These are phyloP conservation scores for Macadamia integrifolia DNA, from an alignment of 164 flowering plant species.

Conservation along the genomic window DNA sequence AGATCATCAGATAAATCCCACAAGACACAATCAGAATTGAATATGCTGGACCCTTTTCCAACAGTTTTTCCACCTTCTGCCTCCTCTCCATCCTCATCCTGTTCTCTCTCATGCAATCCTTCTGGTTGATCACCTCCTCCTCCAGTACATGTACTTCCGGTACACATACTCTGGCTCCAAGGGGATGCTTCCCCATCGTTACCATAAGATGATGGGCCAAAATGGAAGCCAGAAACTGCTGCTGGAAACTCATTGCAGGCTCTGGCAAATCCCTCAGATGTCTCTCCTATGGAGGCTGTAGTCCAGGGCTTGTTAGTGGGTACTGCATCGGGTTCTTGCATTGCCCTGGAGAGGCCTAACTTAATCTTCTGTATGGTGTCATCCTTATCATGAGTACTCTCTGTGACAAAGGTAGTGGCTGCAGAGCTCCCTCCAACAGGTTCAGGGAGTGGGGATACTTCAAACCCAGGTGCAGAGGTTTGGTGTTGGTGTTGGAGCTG, in stretches of 20 bases:
- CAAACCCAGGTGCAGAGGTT: conserved; percentile 14
- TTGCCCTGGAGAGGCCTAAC: conserved; percentile 65
- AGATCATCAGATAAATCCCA: conserved; percentile 90
- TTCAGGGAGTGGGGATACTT: neutral
- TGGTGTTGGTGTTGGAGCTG: conserved; percentile 60
- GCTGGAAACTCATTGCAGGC: conserved; percentile 32
- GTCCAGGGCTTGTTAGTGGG: conserved; percentile 46
- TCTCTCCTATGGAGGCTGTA: conserved; percentile 24
- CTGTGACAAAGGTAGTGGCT: conserved; percentile 11
- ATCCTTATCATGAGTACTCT: conserved; percentile 42
- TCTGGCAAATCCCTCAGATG: conserved; percentile 33
- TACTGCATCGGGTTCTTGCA: conserved; percentile 45
- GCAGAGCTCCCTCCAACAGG: conserved; percentile 16
- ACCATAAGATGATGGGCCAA: conserved; percentile 39
- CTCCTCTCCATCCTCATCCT: conserved; percentile 45
- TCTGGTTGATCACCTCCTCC: conserved; percentile 38
- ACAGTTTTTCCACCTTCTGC: conserved; percentile 43
- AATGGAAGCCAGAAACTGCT: conserved; percentile 43
- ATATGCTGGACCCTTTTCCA: conserved; percentile 30
- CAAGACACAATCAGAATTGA: conserved; percentile 61
- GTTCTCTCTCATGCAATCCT: no score
- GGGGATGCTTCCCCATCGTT: conserved; percentile 62
- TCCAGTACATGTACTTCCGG: conserved; percentile 68
- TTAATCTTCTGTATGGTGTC: conserved; percentile 65
- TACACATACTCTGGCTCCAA: conserved; percentile 70